These are phyloP conservation scores for Sisymbrium irio DNA, from an alignment of 345 rosid species.

Conservation along the genomic window DNA sequence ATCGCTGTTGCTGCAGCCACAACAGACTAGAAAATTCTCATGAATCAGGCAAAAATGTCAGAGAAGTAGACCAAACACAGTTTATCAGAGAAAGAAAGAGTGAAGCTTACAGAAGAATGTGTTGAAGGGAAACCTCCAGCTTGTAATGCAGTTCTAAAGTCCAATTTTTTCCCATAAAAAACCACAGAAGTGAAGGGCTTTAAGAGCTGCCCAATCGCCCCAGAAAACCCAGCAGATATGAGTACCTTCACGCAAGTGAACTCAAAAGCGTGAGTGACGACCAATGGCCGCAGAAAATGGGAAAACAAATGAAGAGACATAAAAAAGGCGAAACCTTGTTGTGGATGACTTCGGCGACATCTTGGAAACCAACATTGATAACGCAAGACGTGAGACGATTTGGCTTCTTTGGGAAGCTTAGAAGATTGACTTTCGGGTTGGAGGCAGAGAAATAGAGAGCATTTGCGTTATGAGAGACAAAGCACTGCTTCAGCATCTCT, in stretches of 20 bases:
- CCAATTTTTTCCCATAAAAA: constrained; percentile 58
- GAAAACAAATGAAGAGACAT: neutral
- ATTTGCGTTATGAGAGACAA: constrained; percentile 13
- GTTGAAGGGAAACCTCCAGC: constrained; percentile 97
- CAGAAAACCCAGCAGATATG: constrained; percentile 69
- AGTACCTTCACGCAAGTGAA: constrained; percentile 48
- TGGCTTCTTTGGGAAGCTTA: constrained; percentile 26
- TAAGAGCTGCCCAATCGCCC: constrained; percentile 78
- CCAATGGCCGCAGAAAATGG: neutral
- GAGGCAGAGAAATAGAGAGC: constrained; percentile 18
- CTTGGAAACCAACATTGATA: constrained; percentile 48
- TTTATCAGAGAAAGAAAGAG: neutral
- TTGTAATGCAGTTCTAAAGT: constrained; percentile 51
- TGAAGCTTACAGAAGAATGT: constrained; percentile 51
- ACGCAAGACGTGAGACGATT: constrained; percentile 33
- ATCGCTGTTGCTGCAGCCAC: constrained; percentile 83
- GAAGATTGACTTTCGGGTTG: constrained; percentile 15
- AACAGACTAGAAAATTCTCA: constrained; percentile 55
- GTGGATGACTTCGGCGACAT: constrained; percentile 55
- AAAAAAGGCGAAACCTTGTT: constrained; percentile 52
- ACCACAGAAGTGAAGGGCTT: constrained; percentile 70
- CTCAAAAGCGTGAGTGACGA: constrained; percentile 2
- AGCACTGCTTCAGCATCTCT: constrained; percentile 29
- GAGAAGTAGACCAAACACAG: constrained; percentile 3
- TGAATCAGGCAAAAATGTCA: constrained; percentile 11